Conservation (phyloP, 2,329 filamentous ascomycete genomes). For the Hypoxylon sp. region DNA sequence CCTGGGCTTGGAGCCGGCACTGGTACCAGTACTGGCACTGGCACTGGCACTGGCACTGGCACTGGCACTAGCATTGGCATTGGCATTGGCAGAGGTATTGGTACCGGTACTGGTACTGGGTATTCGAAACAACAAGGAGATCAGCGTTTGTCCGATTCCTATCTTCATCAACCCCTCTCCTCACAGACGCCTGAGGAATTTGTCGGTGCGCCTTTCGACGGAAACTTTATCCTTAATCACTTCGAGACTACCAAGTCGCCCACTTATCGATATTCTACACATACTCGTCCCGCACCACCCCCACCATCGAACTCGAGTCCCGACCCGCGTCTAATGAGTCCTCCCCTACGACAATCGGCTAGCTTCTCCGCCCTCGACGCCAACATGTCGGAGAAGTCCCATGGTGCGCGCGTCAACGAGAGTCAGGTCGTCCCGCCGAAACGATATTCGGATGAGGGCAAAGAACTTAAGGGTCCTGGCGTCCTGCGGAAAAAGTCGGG, state of each 20-base stretch:
- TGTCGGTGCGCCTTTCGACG: conserved; percentile 76
- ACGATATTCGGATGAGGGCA: conserved; percentile 83
- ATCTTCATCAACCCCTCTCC: conserved; percentile 59
- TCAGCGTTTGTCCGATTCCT: conserved; percentile 55
- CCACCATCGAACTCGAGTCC: conserved; percentile 63
- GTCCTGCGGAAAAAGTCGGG: conserved; percentile 86
- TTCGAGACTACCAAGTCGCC: conserved; percentile 68
- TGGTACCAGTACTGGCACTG: conserved; percentile 16
- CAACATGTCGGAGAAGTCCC: conserved; percentile 64
- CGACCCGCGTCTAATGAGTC: conserved; percentile 67
- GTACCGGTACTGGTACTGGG: conserved; percentile 31
- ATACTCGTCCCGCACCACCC: conserved; percentile 52
- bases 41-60: conserved; percentile 20
- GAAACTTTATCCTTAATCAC: conserved; percentile 72
- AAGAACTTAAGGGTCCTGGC: conserved; percentile 70
- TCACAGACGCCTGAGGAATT: conserved; percentile 70
- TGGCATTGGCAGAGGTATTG: conserved; percentile 25
- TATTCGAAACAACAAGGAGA: conserved; percentile 33
- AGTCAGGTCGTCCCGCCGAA: conserved; percentile 71
- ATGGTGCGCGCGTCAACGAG: conserved; percentile 60
- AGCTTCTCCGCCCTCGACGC: conserved; percentile 72
- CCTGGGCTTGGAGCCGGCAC: conserved; percentile 21
- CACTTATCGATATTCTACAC: conserved; percentile 54
- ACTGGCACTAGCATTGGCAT: conserved; percentile 15
- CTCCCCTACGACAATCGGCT: conserved; percentile 74